phyloP scores from a whole-genome alignment of 176 grass and related monocot genomes.

The Aechmea fasciata region DNA sequence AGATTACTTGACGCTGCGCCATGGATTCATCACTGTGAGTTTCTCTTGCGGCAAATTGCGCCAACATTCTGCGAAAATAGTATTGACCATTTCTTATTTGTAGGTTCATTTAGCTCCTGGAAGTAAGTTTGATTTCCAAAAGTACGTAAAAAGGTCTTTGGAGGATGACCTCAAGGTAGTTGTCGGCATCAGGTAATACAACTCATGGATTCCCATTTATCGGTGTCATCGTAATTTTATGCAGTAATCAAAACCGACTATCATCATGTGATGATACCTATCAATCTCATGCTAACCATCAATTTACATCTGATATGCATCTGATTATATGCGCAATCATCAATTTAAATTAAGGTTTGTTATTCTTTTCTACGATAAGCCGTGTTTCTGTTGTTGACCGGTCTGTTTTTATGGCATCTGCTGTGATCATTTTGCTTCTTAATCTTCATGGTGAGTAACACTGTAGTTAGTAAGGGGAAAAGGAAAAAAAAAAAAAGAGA shows the following conservation, averaged over 20 bases:
- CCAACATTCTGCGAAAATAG: background rate
- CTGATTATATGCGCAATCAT: background rate
- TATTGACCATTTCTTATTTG: background rate
- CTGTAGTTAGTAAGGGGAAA: no score
- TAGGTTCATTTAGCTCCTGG: slow-evolving; percentile 56
- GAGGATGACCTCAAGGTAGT: slow-evolving; percentile 92
- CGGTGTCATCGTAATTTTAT: background rate
- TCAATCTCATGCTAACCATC: no score
- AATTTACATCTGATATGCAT: no score
- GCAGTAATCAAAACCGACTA: no score
- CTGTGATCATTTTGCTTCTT: no score
- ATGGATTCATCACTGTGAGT: slow-evolving; percentile 78
- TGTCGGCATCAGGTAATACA: slow-evolving; percentile 65
- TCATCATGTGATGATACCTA: no score
- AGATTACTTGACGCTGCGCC: slow-evolving; percentile 76
- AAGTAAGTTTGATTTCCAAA: slow-evolving; percentile 72
- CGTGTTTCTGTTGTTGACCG: slow-evolving; percentile 22
- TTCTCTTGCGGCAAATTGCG: background rate
- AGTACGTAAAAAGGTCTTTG: slow-evolving; percentile 82
- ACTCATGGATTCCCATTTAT: background rate
- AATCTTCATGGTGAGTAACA: no score
- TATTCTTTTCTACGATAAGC: background rate
- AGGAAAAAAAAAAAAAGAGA: no score
- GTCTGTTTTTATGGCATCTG: slow-evolving; percentile 74
- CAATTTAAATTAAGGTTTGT: background rate